phyloP scores from a whole-genome alignment of 2,329 filamentous ascomycete genomes.

The Tolypocladium tundrense region DNA sequence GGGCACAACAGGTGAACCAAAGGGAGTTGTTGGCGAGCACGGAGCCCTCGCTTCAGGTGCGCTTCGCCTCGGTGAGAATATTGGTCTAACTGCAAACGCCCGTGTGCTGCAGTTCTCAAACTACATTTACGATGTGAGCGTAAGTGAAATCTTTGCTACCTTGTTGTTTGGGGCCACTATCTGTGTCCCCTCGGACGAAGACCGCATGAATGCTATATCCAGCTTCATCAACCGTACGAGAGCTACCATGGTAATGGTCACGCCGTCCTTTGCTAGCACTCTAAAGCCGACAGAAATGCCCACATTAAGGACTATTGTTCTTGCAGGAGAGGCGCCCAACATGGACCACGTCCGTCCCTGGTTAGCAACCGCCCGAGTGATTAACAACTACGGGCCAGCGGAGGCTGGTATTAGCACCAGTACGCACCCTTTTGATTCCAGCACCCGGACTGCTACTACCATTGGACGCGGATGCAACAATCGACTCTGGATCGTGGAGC shows the following conservation, averaged over 20 bases:
- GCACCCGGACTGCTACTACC: conserved; percentile 10
- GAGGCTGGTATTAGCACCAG: neutral
- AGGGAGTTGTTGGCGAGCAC: too few relatives aligned
- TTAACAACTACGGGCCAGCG: conserved; percentile 9
- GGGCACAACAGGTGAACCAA: too few relatives aligned
- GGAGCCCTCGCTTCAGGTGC: conserved; percentile 23
- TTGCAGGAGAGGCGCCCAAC: conserved; percentile 21
- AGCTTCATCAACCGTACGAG: neutral
- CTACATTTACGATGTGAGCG: too few relatives aligned
- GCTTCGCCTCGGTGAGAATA: conserved; percentile 35
- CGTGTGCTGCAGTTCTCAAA: too few relatives aligned
- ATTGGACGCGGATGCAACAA: conserved; percentile 22
- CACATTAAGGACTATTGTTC: conserved; percentile 10
- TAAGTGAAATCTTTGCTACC: neutral
- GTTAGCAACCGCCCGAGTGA: neutral
- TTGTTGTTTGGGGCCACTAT: conserved; percentile 1
- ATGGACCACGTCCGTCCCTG: conserved; percentile 16
- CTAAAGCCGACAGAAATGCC: conserved; percentile 1
- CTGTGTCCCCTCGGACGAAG: conserved; percentile 4
- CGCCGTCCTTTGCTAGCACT: neutral
- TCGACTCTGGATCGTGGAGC: neutral
- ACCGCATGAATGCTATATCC: conserved; percentile 1
- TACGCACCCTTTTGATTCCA: too few relatives aligned
- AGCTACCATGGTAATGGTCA: neutral
- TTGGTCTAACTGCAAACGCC: conserved; percentile 15